These are phyloP conservation scores for Nannizziopsis arthrosporioides DNA, from an alignment of 2,329 filamentous ascomycete species.

Conservation along the genomic window DNA sequence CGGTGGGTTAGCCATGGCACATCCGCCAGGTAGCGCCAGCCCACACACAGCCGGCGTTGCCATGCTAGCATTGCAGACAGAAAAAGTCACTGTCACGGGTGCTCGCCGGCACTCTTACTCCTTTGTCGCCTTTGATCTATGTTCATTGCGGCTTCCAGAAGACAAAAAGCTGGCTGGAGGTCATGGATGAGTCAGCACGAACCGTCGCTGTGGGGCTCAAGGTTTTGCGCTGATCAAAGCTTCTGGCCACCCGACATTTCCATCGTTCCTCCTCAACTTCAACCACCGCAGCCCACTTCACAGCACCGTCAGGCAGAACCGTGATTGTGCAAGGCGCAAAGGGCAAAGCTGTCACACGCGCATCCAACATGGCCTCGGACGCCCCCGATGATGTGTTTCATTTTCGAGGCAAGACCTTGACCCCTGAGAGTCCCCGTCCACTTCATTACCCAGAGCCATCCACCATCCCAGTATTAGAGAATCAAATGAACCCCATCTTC, in stretches of 20 bases:
- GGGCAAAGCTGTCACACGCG: background rate
- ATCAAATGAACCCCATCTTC: conserved; percentile 61
- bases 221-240: conserved; percentile 1
- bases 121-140: too few species aligned
- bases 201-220: background rate
- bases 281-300: background rate
- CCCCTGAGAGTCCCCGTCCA: conserved; percentile 60
- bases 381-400: conserved; percentile 41
- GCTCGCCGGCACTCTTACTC: background rate
- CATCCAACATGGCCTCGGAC: conserved; percentile 43
- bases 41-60: background rate
- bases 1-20: background rate
- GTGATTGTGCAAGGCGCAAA: background rate
- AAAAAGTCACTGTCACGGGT: background rate
- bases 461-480: conserved; percentile 57
- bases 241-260: background rate
- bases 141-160: background rate
- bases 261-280: background rate
- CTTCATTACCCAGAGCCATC: conserved; percentile 56
- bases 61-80: conserved; percentile 1
- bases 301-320: background rate
- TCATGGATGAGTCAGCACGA: background rate
- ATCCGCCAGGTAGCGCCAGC: background rate
- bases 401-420: conserved; percentile 53
- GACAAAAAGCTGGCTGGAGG: background rate